Conservation (phyloP, 2,329 filamentous ascomycete species). For the Aspergillus alliaceus region DNA sequence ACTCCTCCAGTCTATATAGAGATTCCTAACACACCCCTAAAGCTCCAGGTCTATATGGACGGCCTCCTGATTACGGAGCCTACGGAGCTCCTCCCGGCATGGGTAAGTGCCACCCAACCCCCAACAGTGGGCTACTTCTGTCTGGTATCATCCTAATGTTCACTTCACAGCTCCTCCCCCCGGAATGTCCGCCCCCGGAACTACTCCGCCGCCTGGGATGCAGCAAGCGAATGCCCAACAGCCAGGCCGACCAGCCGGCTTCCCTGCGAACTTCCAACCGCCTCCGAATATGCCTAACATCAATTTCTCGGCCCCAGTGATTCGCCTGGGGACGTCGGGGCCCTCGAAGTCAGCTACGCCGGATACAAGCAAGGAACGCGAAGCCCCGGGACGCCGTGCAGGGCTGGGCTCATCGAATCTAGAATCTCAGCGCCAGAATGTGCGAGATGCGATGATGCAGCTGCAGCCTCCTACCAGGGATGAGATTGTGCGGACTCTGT, state of each 20-base stretch:
- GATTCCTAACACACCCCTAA: slow-evolving; percentile 11
- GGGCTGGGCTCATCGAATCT: slow-evolving; percentile 62
- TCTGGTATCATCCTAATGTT: slow-evolving; percentile 16
- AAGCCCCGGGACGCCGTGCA: slow-evolving; percentile 49
- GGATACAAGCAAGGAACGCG: slow-evolving; percentile 47
- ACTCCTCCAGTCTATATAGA: not conserved
- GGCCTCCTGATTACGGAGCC: slow-evolving; percentile 70
- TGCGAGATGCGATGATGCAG: slow-evolving; percentile 68
- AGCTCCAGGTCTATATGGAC: slow-evolving; percentile 63
- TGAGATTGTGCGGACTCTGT: slow-evolving; percentile 88
- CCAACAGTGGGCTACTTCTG: not conserved
- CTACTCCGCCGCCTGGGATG: slow-evolving; percentile 74
- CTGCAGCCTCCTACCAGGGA: slow-evolving; percentile 82
- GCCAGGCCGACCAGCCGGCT: slow-evolving; percentile 75
- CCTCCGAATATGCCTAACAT: slow-evolving; percentile 94
- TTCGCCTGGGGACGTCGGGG: slow-evolving; percentile 78
- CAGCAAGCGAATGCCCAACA: slow-evolving; percentile 72
- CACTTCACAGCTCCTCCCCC: slow-evolving; percentile 65
- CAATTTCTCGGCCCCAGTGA: slow-evolving; percentile 96
- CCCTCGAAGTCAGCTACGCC: slow-evolving; percentile 59
- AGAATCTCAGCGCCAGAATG: slow-evolving; percentile 66
- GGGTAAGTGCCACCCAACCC: slow-evolving; percentile 58
- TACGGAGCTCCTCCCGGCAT: slow-evolving; percentile 78
- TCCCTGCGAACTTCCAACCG: slow-evolving; percentile 82
- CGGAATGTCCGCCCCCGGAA: slow-evolving; percentile 77